Conservation (phyloP, 225 moss, liverwort and hornwort genomes). For the Polytrichum formosum region DNA sequence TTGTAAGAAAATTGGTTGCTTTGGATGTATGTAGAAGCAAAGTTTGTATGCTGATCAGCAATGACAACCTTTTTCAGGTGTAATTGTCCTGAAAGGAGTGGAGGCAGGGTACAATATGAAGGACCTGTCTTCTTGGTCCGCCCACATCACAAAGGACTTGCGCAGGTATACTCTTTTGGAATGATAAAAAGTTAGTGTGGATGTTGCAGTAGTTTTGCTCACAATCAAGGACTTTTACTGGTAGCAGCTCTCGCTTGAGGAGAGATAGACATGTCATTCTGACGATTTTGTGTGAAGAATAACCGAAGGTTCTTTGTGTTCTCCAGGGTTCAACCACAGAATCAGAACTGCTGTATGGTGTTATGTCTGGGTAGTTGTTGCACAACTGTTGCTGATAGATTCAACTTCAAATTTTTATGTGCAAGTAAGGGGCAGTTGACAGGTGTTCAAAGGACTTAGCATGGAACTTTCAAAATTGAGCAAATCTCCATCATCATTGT, state of each 20-base stretch:
- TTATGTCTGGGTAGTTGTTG: constrained; percentile 9
- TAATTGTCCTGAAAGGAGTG: constrained; percentile 7
- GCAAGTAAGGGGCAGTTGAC: constrained; percentile 20
- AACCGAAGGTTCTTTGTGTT: constrained; percentile 12
- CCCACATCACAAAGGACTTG: constrained; percentile 20
- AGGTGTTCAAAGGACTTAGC: constrained; percentile 23
- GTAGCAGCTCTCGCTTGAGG: not conserved
- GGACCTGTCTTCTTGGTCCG: constrained; percentile 25
- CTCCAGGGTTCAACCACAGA: constrained; percentile 31
- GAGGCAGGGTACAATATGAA: constrained; percentile 31
- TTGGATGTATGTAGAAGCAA: not conserved
- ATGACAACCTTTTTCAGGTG: constrained; percentile 1
- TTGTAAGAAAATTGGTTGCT: not conserved
- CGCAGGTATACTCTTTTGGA: constrained; percentile 23
- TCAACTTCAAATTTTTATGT: constrained; percentile 13
- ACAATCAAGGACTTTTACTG: constrained; percentile 6
- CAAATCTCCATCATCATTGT: constrained; percentile 81
- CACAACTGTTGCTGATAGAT: constrained; percentile 12
- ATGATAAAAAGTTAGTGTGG: not conserved
- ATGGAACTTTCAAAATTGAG: constrained; percentile 76
- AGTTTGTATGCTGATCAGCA: not conserved
- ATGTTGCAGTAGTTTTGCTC: constrained; percentile 1
- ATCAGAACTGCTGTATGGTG: constrained; percentile 26
- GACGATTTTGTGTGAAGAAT: too few species aligned
- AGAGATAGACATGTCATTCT: constrained; percentile 1